These are phyloP conservation scores for Diaporthe sp. DNA, from an alignment of 2,329 filamentous ascomycete genomes.

Conservation along the genomic window DNA sequence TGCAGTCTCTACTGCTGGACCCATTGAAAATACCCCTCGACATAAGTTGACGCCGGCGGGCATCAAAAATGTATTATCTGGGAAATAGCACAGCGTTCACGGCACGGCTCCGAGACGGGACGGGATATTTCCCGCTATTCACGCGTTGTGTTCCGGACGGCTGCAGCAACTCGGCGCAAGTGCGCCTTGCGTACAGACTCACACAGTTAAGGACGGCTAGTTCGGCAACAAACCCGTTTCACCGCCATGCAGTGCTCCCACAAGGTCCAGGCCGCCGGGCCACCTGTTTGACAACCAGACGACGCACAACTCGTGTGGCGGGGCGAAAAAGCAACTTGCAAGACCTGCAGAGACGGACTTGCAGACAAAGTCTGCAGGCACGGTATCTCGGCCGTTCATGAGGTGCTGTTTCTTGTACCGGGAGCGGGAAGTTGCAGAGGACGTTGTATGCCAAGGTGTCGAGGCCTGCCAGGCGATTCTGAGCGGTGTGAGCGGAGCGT, in stretches of 20 bases:
- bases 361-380: neutral
- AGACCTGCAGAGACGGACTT: neutral
- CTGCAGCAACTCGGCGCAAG: neutral
- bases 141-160: neutral
- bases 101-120: neutral
- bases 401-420: neutral
- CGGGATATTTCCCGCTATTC: neutral
- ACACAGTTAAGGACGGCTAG: neutral
- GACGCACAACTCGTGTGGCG: neutral
- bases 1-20: neutral
- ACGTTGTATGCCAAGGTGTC: neutral
- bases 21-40: neutral
- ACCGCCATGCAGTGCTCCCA: neutral
- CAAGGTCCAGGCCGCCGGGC: neutral
- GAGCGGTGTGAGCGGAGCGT: neutral
- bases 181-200: neutral
- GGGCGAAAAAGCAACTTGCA: neutral
- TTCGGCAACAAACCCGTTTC: neutral
- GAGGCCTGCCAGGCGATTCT: neutral
- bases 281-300: neutral
- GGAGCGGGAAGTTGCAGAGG: neutral
- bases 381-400: neutral
- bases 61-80: neutral
- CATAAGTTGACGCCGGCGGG: no score
- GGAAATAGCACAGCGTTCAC: neutral